Evolutionary conservation across 805 yeast species (phyloP), one percentile per base, ranked within the genome.

Genomic region (Candida morakotiae): DNA sequence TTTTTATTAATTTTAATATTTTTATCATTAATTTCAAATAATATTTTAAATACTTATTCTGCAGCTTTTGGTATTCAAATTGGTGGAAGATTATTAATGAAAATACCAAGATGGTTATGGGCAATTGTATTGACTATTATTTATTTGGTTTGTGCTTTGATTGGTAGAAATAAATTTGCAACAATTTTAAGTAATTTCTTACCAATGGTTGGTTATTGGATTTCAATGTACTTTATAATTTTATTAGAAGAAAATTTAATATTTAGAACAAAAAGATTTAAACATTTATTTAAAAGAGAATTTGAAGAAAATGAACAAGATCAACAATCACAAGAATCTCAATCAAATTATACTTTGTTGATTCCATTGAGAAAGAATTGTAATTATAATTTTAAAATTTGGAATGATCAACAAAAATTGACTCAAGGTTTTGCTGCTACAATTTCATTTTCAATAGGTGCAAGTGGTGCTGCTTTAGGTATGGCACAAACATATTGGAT

Each of bases 191-290:
- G 87, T 9, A 87, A 87, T 51, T 87, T 87, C 60, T 64, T 87
- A 50, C 95, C 96, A 8, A 87, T 87, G 95, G 75, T 87, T 41
- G 95, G 95, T 2, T 87, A 87, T 61, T 87, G 96, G 96, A 76
- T 85, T 39, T 77, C 89, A 40, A 84, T 87, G 63, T 87, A 87
- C 56, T 76, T 81, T 49, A 73, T 76, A n/a, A 55, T 87, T 31
- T 59, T 86, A 23, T 41, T 85, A 2, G 86, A 83, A 46, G 96
- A 87, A 55, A 85, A 85, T 51, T 39, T 71, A 3, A 68, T 86
- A 13, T 87, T 87, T 64, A 71, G 96, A 53, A 69, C 78, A 31
- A 46, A 58, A 32, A 49, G 62, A 28, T 60, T 62, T 42, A 42
- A 43, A 14, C 57, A 64, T 44, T 49, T 64, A 37, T 64, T 49